Conservation (phyloP, 495 filamentous ascomycete genomes). For the Xylaria bambusicola region DNA sequence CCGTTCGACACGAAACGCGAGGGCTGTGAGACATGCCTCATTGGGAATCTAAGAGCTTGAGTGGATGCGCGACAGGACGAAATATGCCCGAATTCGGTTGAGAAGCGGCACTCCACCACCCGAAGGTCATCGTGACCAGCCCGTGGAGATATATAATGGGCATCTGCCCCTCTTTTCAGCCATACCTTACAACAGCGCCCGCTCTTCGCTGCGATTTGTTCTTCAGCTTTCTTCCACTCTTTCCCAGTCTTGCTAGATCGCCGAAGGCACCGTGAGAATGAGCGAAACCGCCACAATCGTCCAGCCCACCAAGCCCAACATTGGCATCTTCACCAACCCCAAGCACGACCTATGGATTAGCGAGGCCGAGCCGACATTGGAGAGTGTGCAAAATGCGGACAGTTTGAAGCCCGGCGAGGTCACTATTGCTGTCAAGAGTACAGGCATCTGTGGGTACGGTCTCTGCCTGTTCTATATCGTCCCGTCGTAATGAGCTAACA, state of each 20-base stretch:
- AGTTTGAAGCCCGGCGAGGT: conserved; percentile 78
- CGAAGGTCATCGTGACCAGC: conserved; percentile 21
- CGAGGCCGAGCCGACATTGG: conserved; percentile 71
- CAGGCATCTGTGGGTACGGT: conserved; percentile 86
- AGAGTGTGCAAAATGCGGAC: conserved; percentile 70
- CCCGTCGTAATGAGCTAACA: conserved; percentile 20
- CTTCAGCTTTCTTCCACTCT: conserved; percentile 4
- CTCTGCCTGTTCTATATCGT: conserved; percentile 25
- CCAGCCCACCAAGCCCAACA: conserved; percentile 70
- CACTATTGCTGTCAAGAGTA: conserved; percentile 81
- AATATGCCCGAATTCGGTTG: conserved; percentile 2
- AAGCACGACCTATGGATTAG: conserved; percentile 88
- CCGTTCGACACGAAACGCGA: conserved; percentile 6
- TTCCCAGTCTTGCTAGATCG: neutral
- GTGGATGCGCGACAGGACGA: conserved; percentile 6
- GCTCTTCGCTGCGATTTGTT: conserved; percentile 6
- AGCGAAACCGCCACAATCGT: conserved; percentile 29
- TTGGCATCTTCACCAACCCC: conserved; percentile 94
- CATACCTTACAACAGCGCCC: neutral
- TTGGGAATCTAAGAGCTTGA: neutral
- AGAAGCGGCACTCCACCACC: conserved; percentile 4
- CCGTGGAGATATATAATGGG: conserved; percentile 19
- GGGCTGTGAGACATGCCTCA: neutral
- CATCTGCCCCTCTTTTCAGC: conserved; percentile 19
- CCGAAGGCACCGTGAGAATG: conserved; percentile 21